These are phyloP conservation scores for Phylloporus sp. DNA, from an alignment of 768 basidiomycete genomes.

Conservation along the genomic window DNA sequence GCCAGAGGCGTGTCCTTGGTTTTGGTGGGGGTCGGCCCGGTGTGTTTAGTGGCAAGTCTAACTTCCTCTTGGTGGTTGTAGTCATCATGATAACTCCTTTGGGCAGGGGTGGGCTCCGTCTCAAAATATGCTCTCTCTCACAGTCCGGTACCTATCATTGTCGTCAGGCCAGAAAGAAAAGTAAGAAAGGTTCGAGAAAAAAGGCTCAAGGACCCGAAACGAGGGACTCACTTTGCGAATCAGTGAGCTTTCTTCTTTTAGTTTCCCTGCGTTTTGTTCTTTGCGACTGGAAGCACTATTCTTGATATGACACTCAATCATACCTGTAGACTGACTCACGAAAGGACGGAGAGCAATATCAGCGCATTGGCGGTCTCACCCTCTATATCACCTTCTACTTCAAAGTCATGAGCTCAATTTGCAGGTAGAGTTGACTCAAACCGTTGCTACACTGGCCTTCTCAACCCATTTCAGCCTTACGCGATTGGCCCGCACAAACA, in stretches of 20 bases:
- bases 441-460: not conserved
- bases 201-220: constrained; percentile 82
- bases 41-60: constrained; percentile 23
- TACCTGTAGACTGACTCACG: constrained; percentile 9
- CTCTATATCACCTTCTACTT: constrained; percentile 7
- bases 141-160: constrained; percentile 94
- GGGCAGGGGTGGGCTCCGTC: constrained; percentile 59
- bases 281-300: not conserved
- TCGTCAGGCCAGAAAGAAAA: constrained; percentile 87
- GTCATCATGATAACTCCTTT: constrained; percentile 24
- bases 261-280: not conserved
- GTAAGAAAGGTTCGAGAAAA: constrained; percentile 83
- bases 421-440: not conserved
- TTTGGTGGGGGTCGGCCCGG: constrained; percentile 30
- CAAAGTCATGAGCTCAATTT: constrained; percentile 13
- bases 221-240: constrained; percentile 74
- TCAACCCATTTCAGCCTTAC: not conserved
- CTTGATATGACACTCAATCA: constrained; percentile 5
- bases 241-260: constrained; percentile 33
- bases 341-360: constrained; percentile 12
- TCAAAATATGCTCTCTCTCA: constrained; percentile 79
- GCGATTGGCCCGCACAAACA: not conserved
- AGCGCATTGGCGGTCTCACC: constrained; percentile 10
- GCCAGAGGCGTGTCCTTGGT: constrained; percentile 52
- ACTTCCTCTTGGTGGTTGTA: not conserved